Base-by-base conservation (phyloP, 495 filamentous ascomycete genomes). In the Penicilliopsis zonata region DNA sequence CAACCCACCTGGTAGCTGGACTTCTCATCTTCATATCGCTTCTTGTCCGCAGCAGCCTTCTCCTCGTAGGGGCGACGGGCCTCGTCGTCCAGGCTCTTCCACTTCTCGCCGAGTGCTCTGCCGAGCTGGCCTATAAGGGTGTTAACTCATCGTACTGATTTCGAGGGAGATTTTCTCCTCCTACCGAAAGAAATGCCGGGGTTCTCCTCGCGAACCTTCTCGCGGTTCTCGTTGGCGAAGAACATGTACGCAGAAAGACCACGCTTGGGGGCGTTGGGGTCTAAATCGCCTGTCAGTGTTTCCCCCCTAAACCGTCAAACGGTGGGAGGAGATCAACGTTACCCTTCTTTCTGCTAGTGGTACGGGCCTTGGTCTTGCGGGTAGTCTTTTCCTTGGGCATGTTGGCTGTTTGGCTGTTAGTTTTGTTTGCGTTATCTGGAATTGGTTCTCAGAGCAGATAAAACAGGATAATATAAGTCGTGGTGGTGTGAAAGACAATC, bases 241-340 rank as follows among this genome's bases (percentile, higher is more conserved):
- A 96, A 99, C 90, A 99, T 99, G 76, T 99, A 99, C 31, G 92
- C 90, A 13, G 90, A 99, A 30, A 99, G 82, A 64, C 86, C 92
- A 63, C 90, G 83, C 82, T 96, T 99, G 53, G 90, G 90, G 29
- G 87, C 87, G 57, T 96, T 95, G 63, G 90, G 90, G 59, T 98
- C 90, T 96, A 42, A 2, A 5, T 27, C n/a, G 25, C n/a, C 25
- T 27, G n/a, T n/a, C n/a, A n/a, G n/a, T n/a, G n/a, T n/a, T n/a
- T n/a, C n/a, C n/a, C n/a, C n/a, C 8, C 28, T 21, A 15, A 32
- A 46, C 27, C 28, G 42, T 35, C 17, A 33, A 29, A 28, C 28
- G 25, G 19, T 25, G 10, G 15, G 13, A 2, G n/a, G 24, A 28
- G n/a, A 40, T 61, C 72, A 45, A n/a, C n/a, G n/a, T n/a, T 65